Percentiles rank a stretch among this genome's conserved stretches.
These are phyloP conservation scores for Aspergillus mulundensis DNA, from an alignment of 495 filamentous ascomycete species.

Conservation along the genomic window DNA sequence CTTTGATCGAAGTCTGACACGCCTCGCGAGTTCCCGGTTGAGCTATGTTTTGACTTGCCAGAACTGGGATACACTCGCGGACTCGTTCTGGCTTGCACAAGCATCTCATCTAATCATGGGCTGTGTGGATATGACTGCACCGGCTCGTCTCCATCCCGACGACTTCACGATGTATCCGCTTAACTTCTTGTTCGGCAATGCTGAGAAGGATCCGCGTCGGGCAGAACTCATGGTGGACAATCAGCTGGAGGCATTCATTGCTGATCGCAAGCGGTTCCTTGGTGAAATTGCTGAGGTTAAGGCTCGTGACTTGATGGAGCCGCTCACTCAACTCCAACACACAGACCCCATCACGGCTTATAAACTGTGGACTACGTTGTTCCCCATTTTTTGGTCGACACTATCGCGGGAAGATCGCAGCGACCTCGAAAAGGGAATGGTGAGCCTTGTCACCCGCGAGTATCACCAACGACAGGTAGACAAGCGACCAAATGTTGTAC, in stretches of 20 bases:
- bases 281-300: conserved; percentile 77
- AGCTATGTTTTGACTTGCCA: conserved; percentile 88
- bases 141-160: conserved; percentile 69
- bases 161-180: conserved; percentile 76
- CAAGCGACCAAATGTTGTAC: conserved; percentile 89
- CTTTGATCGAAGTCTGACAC: conserved; percentile 86
- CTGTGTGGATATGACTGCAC: conserved; percentile 76
- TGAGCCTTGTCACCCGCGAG: conserved; percentile 83
- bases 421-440: conserved; percentile 88
- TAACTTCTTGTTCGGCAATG: conserved; percentile 60
- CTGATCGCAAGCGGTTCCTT: conserved; percentile 74
- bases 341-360: conserved; percentile 74
- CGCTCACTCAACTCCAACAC: conserved; percentile 92
- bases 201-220: conserved; percentile 66
- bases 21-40: conserved; percentile 77
- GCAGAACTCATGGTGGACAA: conserved; percentile 71
- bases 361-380: conserved; percentile 83
- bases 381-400: conserved; percentile 90
- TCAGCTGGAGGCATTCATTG: conserved; percentile 74
- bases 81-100: conserved; percentile 95
- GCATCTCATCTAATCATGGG: conserved; percentile 88
- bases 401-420: conserved; percentile 79
- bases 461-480: conserved; percentile 93
- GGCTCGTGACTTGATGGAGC: conserved; percentile 81
- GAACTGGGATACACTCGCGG: conserved; percentile 92